Percentiles rank a stretch among this genome's conserved stretches.
Conservation (phyloP, 495 filamentous ascomycete species). For the Elaphomyces granulatus region DNA sequence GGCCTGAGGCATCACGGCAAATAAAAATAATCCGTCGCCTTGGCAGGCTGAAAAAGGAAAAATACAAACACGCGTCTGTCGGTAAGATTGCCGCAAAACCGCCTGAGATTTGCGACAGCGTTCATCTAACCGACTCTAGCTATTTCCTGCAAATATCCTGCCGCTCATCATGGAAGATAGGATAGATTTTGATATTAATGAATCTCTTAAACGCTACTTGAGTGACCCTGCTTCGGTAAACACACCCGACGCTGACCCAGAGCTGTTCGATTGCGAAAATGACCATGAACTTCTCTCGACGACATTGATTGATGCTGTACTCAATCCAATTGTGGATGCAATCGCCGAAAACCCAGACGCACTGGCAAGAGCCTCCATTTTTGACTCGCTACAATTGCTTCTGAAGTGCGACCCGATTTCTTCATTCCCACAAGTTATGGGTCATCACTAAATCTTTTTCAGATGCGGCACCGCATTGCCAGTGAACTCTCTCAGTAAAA, state of each 20-base stretch:
- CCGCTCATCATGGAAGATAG: slow-evolving; percentile 52
- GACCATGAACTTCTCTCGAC: slow-evolving; percentile 73
- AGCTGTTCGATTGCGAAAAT: slow-evolving; percentile 78
- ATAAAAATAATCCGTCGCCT: no score
- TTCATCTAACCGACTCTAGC: neutral
- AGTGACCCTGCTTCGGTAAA: slow-evolving; percentile 71
- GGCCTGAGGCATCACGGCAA: no score
- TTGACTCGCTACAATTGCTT: slow-evolving; percentile 90
- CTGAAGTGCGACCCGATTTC: slow-evolving; percentile 91
- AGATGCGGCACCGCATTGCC: slow-evolving; percentile 79
- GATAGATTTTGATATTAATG: slow-evolving; percentile 84
- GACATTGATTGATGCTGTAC: slow-evolving; percentile 61
- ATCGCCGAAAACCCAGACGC: slow-evolving; percentile 85
- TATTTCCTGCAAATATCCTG: neutral
- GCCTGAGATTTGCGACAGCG: neutral
- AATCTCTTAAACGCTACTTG: slow-evolving; percentile 88
- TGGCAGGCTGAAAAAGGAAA: no score
- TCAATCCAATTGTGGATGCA: slow-evolving; percentile 89
- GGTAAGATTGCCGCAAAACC: no score
- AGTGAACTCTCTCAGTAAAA: slow-evolving; percentile 69
- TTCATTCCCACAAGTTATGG: no score
- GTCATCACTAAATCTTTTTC: no score
- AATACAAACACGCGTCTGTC: no score
- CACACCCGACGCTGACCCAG: slow-evolving; percentile 75
- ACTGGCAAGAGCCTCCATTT: slow-evolving; percentile 57